Conservation (phyloP, 73 alveolate genomes). For the Stentor roeselii region DNA sequence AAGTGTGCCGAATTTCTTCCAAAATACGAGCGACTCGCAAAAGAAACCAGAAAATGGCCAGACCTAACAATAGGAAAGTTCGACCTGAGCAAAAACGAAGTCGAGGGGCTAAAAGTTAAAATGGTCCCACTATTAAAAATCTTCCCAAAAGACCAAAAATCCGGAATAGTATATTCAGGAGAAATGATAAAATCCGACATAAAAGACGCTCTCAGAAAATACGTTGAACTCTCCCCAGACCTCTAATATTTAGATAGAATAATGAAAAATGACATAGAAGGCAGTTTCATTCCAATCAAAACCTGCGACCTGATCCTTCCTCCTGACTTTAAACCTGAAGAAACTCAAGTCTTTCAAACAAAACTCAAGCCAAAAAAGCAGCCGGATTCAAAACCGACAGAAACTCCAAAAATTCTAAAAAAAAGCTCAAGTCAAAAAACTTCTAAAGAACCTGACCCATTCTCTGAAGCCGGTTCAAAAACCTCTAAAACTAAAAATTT, state of each 20-base stretch:
- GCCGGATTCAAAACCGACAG: not conserved
- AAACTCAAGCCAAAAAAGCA: not conserved
- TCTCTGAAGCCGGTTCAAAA: not conserved
- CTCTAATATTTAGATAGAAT: too few species aligned
- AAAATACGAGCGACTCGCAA: constrained; percentile 71
- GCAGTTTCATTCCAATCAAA: not conserved
- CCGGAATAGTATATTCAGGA: not conserved
- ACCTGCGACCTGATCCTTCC: not conserved
- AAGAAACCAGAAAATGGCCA: constrained; percentile 50
- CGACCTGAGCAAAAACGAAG: constrained; percentile 75
- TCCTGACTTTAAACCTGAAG: not conserved
- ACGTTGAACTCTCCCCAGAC: not conserved
- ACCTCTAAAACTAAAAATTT: not conserved
- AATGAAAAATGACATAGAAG: not conserved
- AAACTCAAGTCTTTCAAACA: not conserved
- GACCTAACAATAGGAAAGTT: constrained; percentile 60
- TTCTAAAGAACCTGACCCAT: too few species aligned
- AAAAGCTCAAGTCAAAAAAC: too few species aligned
- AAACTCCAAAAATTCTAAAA: not conserved
- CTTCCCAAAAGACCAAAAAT: not conserved
- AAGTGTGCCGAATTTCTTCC: constrained; percentile 87
- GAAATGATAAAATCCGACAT: not conserved
- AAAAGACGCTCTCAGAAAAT: not conserved
- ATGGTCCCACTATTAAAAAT: constrained; percentile 5
- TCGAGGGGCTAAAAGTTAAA: constrained; percentile 30